These are phyloP conservation scores for Silene noctiflora DNA, from an alignment of 179 eudicot genomes.

Conservation along the genomic window DNA sequence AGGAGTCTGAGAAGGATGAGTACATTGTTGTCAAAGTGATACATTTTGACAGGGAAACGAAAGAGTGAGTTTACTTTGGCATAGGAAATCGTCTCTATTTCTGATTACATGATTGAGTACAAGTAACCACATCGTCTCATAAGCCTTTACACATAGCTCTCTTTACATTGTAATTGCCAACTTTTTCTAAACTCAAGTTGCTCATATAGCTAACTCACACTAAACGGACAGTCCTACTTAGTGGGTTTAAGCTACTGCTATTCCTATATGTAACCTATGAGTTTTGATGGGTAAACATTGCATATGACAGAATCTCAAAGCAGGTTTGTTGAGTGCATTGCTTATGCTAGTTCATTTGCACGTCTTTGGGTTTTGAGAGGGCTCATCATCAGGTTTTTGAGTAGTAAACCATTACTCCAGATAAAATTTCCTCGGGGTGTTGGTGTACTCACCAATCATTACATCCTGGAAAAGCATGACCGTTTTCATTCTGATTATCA, in stretches of 20 bases:
- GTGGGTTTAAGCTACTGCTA: background rate
- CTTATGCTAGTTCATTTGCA: background rate
- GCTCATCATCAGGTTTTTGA: background rate
- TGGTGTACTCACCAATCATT: background rate
- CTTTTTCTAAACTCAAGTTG: background rate
- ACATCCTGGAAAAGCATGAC: too few species aligned
- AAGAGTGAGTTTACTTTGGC: slow-evolving; percentile 57
- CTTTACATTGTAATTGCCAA: background rate
- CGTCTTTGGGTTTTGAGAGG: background rate
- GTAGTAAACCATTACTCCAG: too few species aligned
- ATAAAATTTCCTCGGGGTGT: too few species aligned
- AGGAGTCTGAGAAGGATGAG: slow-evolving; percentile 91
- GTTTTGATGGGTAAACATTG: background rate
- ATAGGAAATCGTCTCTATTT: background rate
- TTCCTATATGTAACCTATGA: background rate
- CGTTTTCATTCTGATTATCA: too few species aligned
- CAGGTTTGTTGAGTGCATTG: background rate
- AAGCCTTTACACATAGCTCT: background rate
- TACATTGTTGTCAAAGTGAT: slow-evolving; percentile 91
- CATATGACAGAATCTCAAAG: background rate
- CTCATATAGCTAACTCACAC: background rate
- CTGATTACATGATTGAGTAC: slow-evolving; percentile 3
- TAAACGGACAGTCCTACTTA: background rate
- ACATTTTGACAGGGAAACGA: slow-evolving; percentile 77
- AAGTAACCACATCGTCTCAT: background rate